Evolutionary conservation across 1,284 basidiomycete genomes (phyloP).

Genomic region (Coniophora puteana): DNA sequence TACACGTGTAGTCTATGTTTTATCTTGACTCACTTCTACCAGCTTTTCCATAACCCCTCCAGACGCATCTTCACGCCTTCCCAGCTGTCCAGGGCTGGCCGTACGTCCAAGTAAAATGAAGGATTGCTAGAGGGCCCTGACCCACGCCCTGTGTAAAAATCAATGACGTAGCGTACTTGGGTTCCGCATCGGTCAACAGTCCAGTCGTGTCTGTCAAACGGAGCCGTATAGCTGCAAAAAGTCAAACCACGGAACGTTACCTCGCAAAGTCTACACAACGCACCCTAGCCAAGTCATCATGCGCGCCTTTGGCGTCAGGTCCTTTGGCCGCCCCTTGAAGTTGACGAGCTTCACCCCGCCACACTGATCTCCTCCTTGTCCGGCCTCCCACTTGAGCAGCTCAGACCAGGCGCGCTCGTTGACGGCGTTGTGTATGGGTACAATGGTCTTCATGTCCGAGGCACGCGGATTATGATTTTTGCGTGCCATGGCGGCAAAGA

Average conservation of each 20-base stretch:
- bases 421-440: conserved; percentile 99
- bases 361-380: conserved; percentile 75
- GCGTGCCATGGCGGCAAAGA: conserved; percentile 92
- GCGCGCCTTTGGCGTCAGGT: conserved; percentile 80
- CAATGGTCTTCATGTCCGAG: conserved; percentile 90
- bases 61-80: conserved; percentile 82
- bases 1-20: conserved; percentile 12
- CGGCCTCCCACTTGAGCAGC: conserved; percentile 86
- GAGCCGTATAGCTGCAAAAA: conserved; percentile 74
- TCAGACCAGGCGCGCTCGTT: conserved; percentile 96
- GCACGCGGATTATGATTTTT: conserved; percentile 87
- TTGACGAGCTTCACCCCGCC: conserved; percentile 83
- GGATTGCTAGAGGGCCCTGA: conserved; percentile 39
- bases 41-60: conserved; percentile 44
- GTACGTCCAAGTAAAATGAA: conserved; percentile 92
- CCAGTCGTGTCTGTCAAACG: conserved; percentile 99
- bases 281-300: conserved; percentile 85
- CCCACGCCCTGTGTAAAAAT: conserved; percentile 93
- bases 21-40: conserved; percentile 36
- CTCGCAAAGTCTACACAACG: conserved; percentile 30
- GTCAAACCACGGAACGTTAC: conserved; percentile 2
- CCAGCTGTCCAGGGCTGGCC: conserved; percentile 91
- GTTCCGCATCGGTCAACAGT: conserved; percentile 89
- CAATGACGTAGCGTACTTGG: conserved; percentile 92
- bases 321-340: conserved; percentile 78